Evolutionary conservation across 352 stramenopile species (phyloP), one percentile per base, ranked within the genome.

Genomic region (Globisporangium echinulatum): DNA sequence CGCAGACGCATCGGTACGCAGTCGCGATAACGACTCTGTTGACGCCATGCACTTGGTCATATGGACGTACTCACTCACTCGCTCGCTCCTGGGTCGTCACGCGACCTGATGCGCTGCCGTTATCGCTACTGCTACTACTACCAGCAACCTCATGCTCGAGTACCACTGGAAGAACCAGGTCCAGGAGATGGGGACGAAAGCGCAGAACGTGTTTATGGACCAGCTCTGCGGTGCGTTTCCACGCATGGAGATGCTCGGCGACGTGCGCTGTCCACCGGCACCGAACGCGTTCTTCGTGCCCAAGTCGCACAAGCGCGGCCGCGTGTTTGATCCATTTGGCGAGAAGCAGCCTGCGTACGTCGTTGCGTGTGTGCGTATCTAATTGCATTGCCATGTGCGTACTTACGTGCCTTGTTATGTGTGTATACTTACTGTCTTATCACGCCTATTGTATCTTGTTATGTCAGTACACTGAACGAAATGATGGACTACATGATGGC

Each of bases 401-500:
- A 33, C 25, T 33, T 33, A 33, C 25, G 25, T 33, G 25, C 25
- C 2, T 33, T 33, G 25, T 33, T 33, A 2, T 33, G 25, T 33
- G 25, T 3, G 25, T 33, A 33, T 38, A 2, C 11, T 37, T 36
- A 33, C 9, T 52, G 4, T 8, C 17, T 53, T 7, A 9, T 9
- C 10, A 10, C 25, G 25, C 2, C 25, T 33, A 33, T 33, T 33
- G 25, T 33, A 33, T 62, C 13, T 42, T 11, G 46, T 3, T 61
- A 6, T 48, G 8, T 60, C 49, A 84, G 75, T 38, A 92, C 80
- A 19, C 71, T 94, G 48, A 90, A 89, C 52, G 82, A 94, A 57
- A 94, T 94, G 85, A 92, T 94, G 85, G 85, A 94, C 63, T 94
- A 79, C 61, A 87, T 94, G 75, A 92, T 92, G 79, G 79, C 77